Conservation (phyloP, 768 basidiomycete species). For the Trametes punicea region DNA sequence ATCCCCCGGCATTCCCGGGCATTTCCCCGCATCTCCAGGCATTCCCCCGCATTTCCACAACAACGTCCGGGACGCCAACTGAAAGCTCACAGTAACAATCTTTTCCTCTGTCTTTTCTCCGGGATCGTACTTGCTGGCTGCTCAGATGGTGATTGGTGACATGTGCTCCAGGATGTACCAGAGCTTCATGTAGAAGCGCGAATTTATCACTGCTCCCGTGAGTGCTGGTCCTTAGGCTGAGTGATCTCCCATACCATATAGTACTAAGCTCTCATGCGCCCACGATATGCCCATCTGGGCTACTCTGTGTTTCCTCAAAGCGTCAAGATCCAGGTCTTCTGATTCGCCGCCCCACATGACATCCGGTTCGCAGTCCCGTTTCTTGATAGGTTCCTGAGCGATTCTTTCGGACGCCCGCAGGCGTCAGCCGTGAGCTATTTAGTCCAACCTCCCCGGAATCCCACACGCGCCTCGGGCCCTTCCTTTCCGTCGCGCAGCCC, state of each 20-base stretch:
- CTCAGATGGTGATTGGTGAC: too few relatives aligned
- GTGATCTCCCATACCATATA: too few relatives aligned
- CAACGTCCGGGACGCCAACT: too few relatives aligned
- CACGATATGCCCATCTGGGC: background rate
- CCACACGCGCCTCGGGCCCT: background rate
- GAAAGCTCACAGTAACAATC: too few relatives aligned
- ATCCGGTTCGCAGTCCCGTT: conserved; percentile 4
- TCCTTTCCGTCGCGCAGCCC: background rate
- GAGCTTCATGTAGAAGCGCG: too few relatives aligned
- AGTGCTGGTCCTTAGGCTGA: too few relatives aligned
- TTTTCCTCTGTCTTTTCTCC: too few relatives aligned
- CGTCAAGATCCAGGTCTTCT: background rate
- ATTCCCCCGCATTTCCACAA: background rate
- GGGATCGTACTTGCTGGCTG: background rate
- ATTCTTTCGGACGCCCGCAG: conserved; percentile 8
- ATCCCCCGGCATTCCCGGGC: too few relatives aligned
- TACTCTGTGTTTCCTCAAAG: background rate
- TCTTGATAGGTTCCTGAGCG: background rate
- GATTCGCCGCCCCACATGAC: background rate
- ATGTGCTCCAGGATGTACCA: too few relatives aligned
- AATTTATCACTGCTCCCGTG: too few relatives aligned
- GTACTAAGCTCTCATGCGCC: background rate
- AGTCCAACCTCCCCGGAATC: conserved; percentile 1
- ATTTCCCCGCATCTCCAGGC: background rate
- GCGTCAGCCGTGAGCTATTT: conserved; percentile 12